These are phyloP conservation scores for Podospora pseudoanserina DNA, from an alignment of 495 filamentous ascomycete genomes.

Conservation along the genomic window DNA sequence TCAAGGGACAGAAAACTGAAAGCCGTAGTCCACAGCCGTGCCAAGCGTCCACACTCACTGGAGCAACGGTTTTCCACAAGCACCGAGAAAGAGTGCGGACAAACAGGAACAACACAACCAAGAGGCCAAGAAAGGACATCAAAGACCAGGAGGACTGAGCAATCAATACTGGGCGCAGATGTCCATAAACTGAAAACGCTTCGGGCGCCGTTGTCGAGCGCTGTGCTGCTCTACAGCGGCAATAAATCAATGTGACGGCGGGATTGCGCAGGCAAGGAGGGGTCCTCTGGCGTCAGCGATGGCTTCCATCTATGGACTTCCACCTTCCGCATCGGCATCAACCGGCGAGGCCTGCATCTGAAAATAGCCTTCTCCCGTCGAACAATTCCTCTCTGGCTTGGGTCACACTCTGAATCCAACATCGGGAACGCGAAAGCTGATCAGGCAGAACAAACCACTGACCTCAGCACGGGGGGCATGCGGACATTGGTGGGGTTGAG, in stretches of 20 bases:
- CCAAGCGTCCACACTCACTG: slow-evolving; percentile 13
- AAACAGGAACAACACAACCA: not conserved
- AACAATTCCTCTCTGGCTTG: not conserved
- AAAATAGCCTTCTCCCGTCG: not conserved
- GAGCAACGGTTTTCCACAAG: not conserved
- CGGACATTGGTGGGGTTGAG: not conserved
- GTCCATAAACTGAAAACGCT: slow-evolving; percentile 13
- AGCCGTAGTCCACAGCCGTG: slow-evolving; percentile 10
- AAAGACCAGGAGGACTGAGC: not conserved
- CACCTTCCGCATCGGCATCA: slow-evolving; percentile 3
- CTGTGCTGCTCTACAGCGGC: not conserved
- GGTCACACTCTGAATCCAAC: not conserved
- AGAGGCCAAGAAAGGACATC: not conserved
- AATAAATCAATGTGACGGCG: slow-evolving; percentile 20
- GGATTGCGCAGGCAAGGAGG: slow-evolving; percentile 14
- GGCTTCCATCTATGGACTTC: not conserved
- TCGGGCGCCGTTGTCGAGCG: slow-evolving; percentile 9
- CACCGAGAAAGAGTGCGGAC: not conserved
- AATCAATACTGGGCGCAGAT: not conserved
- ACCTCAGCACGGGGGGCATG: not conserved
- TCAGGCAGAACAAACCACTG: not conserved
- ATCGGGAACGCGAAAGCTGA: not conserved
- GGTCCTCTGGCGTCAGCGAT: not conserved
- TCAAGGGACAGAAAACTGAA: slow-evolving; percentile 7
- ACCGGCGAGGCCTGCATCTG: not conserved